These are phyloP conservation scores for Limonium bicolor DNA, from an alignment of 148 eudicot species.

Conservation along the genomic window DNA sequence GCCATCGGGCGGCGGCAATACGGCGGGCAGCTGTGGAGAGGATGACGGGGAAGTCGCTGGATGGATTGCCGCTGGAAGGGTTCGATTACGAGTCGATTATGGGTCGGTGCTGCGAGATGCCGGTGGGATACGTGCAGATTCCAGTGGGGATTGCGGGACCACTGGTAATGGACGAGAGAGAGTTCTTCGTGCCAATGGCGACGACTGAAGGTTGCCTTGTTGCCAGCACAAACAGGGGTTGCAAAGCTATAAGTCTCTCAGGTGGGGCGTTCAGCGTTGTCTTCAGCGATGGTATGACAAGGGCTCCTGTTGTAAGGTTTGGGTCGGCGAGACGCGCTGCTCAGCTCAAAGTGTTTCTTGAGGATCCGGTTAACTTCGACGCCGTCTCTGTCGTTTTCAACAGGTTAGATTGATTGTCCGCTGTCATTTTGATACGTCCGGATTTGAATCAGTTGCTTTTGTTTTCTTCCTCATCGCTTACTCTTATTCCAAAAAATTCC, in stretches of 20 bases:
- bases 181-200: slow-evolving; percentile 3
- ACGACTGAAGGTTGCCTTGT: slow-evolving; percentile 5
- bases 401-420: slow-evolving; percentile 1
- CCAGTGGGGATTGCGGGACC: slow-evolving; percentile 6
- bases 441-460: too few relatives aligned
- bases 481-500: too few relatives aligned
- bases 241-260: slow-evolving; percentile 1
- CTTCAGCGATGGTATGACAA: slow-evolving; percentile 4
- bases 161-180: not conserved
- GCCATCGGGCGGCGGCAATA: slow-evolving; percentile 4
- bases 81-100: slow-evolving; percentile 7
- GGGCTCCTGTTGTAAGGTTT: slow-evolving; percentile 5
- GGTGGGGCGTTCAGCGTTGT: slow-evolving; percentile 4
- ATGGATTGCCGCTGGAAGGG: slow-evolving; percentile 5
- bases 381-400: slow-evolving; percentile 3
- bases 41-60: slow-evolving; percentile 3
- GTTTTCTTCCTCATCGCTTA: too few relatives aligned
- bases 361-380: slow-evolving; percentile 6
- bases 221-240: slow-evolving; percentile 5
- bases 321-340: slow-evolving; percentile 7
- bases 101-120: slow-evolving; percentile 10
- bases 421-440: not conserved
- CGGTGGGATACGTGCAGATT: slow-evolving; percentile 6
- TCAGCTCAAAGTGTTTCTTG: slow-evolving; percentile 1
- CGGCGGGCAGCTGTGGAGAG: slow-evolving; percentile 2